Evolutionary conservation across 2,329 filamentous ascomycete genomes (phyloP).

Genomic region (Colletotrichum siamense): DNA sequence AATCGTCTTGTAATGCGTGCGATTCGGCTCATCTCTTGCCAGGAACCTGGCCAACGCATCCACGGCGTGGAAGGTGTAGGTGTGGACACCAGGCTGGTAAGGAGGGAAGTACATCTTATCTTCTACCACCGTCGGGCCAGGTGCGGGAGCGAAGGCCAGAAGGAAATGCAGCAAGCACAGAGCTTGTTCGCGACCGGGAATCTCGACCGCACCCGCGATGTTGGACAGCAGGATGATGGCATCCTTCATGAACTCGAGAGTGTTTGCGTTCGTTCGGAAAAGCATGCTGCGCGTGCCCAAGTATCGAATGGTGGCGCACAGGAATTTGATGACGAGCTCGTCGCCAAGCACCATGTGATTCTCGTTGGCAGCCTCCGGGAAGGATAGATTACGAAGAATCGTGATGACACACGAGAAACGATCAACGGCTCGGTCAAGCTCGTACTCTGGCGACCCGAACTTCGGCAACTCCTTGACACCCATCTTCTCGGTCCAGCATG

Average conservation of each 20-base stretch:
- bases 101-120: constrained; percentile 74
- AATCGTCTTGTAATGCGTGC: constrained; percentile 81
- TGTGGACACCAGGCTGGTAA: constrained; percentile 82
- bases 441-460: constrained; percentile 79
- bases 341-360: constrained; percentile 81
- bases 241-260: constrained; percentile 97
- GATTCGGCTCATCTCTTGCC: constrained; percentile 91
- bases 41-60: constrained; percentile 91
- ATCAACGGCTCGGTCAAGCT: constrained; percentile 86
- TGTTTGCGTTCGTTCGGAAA: constrained; percentile 81
- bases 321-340: constrained; percentile 78
- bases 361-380: constrained; percentile 56
- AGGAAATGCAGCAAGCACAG: constrained; percentile 87
- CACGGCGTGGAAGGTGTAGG: constrained; percentile 87
- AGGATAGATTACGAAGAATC: constrained; percentile 91
- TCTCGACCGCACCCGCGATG: constrained; percentile 77
- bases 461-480: constrained; percentile 73
- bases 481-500: constrained; percentile 77
- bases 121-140: constrained; percentile 64
- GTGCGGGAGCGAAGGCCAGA: constrained; percentile 85
- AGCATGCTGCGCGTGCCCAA: constrained; percentile 90
- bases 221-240: constrained; percentile 89
- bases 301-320: constrained; percentile 83
- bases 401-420: constrained; percentile 89
- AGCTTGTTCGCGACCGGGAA: constrained; percentile 87